Conservation (phyloP, 306 rosid species). For the Potentilla sterilis region DNA sequence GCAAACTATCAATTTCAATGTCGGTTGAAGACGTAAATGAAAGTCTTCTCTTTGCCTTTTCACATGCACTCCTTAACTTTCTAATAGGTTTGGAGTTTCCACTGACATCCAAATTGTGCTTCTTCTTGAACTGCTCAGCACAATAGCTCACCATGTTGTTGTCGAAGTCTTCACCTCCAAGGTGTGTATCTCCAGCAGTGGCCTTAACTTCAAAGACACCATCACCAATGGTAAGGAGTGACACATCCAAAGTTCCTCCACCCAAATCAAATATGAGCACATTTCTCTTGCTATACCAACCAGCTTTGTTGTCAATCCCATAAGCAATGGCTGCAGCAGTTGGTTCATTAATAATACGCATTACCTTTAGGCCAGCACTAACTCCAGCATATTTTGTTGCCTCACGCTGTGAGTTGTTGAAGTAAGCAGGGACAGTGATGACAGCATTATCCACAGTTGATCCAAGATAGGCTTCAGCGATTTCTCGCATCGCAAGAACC, state of each 20-base stretch:
- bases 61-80: background rate
- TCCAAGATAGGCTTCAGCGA: background rate
- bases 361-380: background rate
- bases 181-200: constrained; percentile 17
- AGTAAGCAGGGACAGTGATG: constrained; percentile 16
- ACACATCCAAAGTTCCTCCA: constrained; percentile 13
- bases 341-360: constrained; percentile 12
- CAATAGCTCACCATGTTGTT: constrained; percentile 13
- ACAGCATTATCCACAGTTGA: background rate
- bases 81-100: constrained; percentile 9
- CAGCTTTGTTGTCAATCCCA: background rate
- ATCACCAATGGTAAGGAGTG: constrained; percentile 5
- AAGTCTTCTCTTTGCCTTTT: constrained; percentile 11
- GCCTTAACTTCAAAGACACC: constrained; percentile 17
- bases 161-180: constrained; percentile 15
- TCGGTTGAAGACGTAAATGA: background rate
- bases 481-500: background rate
- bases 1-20: constrained; percentile 12
- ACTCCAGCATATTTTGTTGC: background rate
- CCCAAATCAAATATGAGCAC: constrained; percentile 20
- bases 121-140: background rate
- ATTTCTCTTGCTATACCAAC: constrained; percentile 8
- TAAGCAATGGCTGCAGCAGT: constrained; percentile 21
- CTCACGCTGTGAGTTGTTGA: constrained; percentile 5
- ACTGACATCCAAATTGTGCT: background rate